Conservation (phyloP, 225 moss, liverwort and hornwort genomes). For the Sphagnum tenellum region DNA sequence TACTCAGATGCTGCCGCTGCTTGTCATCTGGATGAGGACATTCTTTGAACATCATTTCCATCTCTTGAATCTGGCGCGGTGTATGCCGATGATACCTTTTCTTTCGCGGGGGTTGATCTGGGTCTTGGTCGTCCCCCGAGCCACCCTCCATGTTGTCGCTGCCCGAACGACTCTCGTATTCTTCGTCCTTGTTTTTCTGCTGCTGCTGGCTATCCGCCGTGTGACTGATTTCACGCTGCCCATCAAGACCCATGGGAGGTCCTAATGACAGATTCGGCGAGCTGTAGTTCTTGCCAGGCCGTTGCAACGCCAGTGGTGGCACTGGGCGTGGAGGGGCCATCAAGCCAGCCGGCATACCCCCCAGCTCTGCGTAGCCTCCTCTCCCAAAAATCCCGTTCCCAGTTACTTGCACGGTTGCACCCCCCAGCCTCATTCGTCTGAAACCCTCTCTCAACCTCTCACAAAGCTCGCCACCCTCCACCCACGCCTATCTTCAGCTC, state of each 20-base stretch:
- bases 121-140: constrained; percentile 49
- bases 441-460: constrained; percentile 5
- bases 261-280: not conserved
- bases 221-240: constrained; percentile 44
- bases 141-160: constrained; percentile 52
- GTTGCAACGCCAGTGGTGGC: constrained; percentile 38
- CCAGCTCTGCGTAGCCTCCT: constrained; percentile 17
- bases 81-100: constrained; percentile 49
- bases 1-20: constrained; percentile 37
- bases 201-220: constrained; percentile 37
- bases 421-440: constrained; percentile 39
- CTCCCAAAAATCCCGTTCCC: constrained; percentile 16
- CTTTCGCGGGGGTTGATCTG: constrained; percentile 32
- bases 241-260: constrained; percentile 31
- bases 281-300: constrained; percentile 15
- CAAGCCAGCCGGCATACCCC: constrained; percentile 49
- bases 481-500: too few relatives aligned
- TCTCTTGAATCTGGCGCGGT: constrained; percentile 44
- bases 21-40: constrained; percentile 53
- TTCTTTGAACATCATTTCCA: constrained; percentile 51
- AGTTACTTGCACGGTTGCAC: constrained; percentile 25
- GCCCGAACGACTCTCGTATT: constrained; percentile 49
- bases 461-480: not conserved
- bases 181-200: constrained; percentile 18
- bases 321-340: constrained; percentile 52